Evolutionary conservation across 2,329 filamentous ascomycete genomes (phyloP).

Genomic region (Colletotrichum zoysiae): DNA sequence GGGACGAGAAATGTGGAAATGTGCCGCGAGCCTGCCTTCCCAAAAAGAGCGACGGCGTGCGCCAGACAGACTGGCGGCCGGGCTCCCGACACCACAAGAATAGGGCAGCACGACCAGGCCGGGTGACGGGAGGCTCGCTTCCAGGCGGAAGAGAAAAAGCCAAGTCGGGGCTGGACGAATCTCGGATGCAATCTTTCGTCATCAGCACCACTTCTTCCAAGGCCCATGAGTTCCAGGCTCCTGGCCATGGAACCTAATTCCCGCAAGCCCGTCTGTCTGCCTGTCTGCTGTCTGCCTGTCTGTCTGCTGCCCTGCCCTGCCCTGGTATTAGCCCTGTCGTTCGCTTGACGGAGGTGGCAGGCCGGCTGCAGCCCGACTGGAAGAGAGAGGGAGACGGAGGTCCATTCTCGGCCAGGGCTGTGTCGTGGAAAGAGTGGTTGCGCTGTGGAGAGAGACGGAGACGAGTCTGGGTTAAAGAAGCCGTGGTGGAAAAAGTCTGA

Average conservation of each 20-base stretch:
- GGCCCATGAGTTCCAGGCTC: constrained; percentile 33
- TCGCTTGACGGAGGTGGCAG: constrained; percentile 25
- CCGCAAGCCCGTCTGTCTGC: constrained; percentile 25
- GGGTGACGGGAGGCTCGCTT: not conserved
- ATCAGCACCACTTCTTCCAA: constrained; percentile 36
- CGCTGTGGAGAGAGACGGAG: constrained; percentile 34
- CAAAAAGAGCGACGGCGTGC: constrained; percentile 7
- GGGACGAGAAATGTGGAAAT: constrained; percentile 39
- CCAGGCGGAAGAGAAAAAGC: constrained; percentile 2
- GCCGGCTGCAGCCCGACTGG: constrained; percentile 18
- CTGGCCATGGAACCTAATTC: constrained; percentile 40
- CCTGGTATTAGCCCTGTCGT: constrained; percentile 23
- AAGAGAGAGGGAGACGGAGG: not conserved
- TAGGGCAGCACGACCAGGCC: constrained; percentile 12
- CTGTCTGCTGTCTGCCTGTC: not conserved
- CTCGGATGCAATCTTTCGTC: constrained; percentile 37
- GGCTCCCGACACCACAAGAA: not conserved
- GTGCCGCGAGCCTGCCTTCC: constrained; percentile 22
- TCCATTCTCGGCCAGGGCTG: constrained; percentile 31
- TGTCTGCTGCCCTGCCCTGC: constrained; percentile 15
- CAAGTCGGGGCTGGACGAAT: constrained; percentile 23
- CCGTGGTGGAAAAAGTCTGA: not conserved
- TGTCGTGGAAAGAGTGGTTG: constrained; percentile 36
- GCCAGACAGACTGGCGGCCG: constrained; percentile 2
- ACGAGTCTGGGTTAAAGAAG: constrained; percentile 9